A percentile compares a stretch with the other conserved stretches of the same genome.
Evolutionary conservation across 2,329 filamentous ascomycete genomes (phyloP).

Genomic region (Onygenales sp.): DNA sequence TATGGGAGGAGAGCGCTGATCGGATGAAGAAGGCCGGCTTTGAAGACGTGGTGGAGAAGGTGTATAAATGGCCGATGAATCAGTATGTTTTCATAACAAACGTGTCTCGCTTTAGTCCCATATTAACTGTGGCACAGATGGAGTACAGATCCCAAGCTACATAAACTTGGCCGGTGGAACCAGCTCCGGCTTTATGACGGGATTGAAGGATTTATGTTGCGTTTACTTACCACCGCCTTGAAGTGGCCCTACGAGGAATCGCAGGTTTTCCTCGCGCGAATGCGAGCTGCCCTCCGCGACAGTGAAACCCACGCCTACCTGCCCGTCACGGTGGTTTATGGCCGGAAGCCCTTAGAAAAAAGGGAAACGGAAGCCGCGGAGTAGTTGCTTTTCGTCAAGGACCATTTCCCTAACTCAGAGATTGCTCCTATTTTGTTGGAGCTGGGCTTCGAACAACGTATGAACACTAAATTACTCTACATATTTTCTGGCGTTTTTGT

Average conservation of each 20-base stretch:
- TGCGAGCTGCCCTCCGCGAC: constrained; percentile 15
- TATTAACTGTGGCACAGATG: constrained; percentile 22
- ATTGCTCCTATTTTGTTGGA: too few species aligned
- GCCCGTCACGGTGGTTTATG: too few species aligned
- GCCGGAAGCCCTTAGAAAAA: too few species aligned
- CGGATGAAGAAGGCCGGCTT: constrained; percentile 32
- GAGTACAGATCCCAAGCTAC: constrained; percentile 23
- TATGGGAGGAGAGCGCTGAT: constrained; percentile 18
- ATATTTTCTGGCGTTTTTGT: too few species aligned
- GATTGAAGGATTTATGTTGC: constrained; percentile 15
- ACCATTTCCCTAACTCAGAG: too few species aligned
- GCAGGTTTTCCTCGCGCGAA: constrained; percentile 16
- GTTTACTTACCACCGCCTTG: constrained; percentile 15
- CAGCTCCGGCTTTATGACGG: constrained; percentile 9
- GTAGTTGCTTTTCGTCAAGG: too few species aligned
- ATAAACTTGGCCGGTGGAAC: constrained; percentile 6
- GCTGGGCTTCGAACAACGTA: too few species aligned
- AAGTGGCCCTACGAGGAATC: constrained; percentile 17
- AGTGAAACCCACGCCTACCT: constrained; percentile 13
- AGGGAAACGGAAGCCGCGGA: too few species aligned
- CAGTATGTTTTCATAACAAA: neutral
- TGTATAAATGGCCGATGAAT: constrained; percentile 31
- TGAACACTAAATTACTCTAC: too few species aligned
- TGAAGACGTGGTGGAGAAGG: constrained; percentile 33
- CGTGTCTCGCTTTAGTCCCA: neutral